These are phyloP conservation scores for Coffea humblotiana DNA, from an alignment of 305 asterid genomes.

Conservation along the genomic window DNA sequence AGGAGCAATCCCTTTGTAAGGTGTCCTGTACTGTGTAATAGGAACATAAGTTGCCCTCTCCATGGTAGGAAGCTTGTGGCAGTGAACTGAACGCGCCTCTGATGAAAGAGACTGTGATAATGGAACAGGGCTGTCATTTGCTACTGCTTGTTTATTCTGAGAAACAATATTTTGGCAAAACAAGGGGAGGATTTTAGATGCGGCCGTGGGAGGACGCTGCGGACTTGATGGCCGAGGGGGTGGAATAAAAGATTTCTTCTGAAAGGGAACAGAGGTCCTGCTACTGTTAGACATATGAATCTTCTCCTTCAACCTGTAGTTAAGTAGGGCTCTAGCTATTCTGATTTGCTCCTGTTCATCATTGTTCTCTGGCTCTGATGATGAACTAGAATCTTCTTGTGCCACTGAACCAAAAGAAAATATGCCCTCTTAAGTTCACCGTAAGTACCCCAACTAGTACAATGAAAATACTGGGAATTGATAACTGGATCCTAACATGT, in stretches of 20 bases:
- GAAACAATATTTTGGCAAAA: slow-evolving; percentile 38
- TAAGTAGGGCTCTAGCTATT: slow-evolving; percentile 68
- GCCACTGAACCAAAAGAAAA: slow-evolving; percentile 48
- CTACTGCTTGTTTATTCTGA: slow-evolving; percentile 28
- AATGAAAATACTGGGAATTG: slow-evolving; percentile 4
- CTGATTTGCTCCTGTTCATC: slow-evolving; percentile 78
- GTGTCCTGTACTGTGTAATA: slow-evolving; percentile 40
- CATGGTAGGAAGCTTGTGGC: slow-evolving; percentile 33
- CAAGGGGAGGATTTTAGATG: slow-evolving; percentile 74
- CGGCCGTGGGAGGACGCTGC: slow-evolving; percentile 45
- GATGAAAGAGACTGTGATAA: slow-evolving; percentile 35
- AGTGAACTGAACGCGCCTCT: slow-evolving; percentile 26
- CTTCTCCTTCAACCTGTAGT: slow-evolving; percentile 48
- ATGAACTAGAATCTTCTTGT: slow-evolving; percentile 56
- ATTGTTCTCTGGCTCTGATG: slow-evolving; percentile 53
- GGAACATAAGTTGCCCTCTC: slow-evolving; percentile 47
- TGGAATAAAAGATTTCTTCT: slow-evolving; percentile 36
- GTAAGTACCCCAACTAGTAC: background rate
- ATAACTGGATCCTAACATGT: background rate
- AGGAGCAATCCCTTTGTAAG: slow-evolving; percentile 58
- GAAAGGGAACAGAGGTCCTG: slow-evolving; percentile 39
- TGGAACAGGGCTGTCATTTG: slow-evolving; percentile 32
- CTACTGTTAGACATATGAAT: slow-evolving; percentile 28
- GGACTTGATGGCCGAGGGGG: slow-evolving; percentile 68
- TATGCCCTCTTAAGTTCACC: background rate